Conservation (phyloP, 2,329 filamentous ascomycete species). For the Dothistroma septosporum region DNA sequence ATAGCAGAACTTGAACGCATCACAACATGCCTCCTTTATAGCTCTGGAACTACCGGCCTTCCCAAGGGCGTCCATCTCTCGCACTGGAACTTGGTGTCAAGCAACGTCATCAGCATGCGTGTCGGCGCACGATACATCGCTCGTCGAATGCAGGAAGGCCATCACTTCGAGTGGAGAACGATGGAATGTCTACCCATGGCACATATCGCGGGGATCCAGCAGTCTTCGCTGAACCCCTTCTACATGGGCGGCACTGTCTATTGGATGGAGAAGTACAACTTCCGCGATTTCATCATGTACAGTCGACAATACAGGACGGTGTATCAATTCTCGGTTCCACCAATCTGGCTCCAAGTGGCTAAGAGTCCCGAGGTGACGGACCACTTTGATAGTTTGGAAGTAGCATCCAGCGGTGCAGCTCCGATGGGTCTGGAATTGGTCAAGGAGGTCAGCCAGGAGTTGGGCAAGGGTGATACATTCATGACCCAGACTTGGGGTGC, state of each 20-base stretch:
- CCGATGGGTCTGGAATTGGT: slow-evolving; percentile 14
- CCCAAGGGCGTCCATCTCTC: slow-evolving; percentile 36
- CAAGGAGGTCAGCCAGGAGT: slow-evolving; percentile 9
- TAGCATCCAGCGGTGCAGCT: slow-evolving; percentile 34
- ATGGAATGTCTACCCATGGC: slow-evolving; percentile 41
- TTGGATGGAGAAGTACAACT: slow-evolving; percentile 62
- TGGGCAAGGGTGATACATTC: slow-evolving; percentile 10
- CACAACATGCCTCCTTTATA: slow-evolving; percentile 49
- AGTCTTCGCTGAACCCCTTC: slow-evolving; percentile 38
- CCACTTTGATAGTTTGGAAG: slow-evolving; percentile 50
- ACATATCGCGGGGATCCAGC: slow-evolving; percentile 40
- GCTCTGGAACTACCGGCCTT: slow-evolving; percentile 44
- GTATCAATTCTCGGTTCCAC: slow-evolving; percentile 57
- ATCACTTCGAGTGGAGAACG: slow-evolving; percentile 29
- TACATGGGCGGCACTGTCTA: slow-evolving; percentile 46
- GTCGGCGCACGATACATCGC: slow-evolving; percentile 2
- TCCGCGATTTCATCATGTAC: slow-evolving; percentile 53
- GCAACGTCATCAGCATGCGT: slow-evolving; percentile 9
- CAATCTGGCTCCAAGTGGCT: slow-evolving; percentile 57
- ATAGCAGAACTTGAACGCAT: slow-evolving; percentile 48
- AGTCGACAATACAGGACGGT: slow-evolving; percentile 50
- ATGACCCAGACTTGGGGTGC: slow-evolving; percentile 54
- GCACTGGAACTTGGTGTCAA: slow-evolving; percentile 22
- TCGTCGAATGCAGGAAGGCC: background rate
- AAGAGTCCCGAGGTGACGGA: slow-evolving; percentile 54